phyloP scores from a whole-genome alignment of 495 filamentous ascomycete genomes.

The Aspergillus campestris region DNA sequence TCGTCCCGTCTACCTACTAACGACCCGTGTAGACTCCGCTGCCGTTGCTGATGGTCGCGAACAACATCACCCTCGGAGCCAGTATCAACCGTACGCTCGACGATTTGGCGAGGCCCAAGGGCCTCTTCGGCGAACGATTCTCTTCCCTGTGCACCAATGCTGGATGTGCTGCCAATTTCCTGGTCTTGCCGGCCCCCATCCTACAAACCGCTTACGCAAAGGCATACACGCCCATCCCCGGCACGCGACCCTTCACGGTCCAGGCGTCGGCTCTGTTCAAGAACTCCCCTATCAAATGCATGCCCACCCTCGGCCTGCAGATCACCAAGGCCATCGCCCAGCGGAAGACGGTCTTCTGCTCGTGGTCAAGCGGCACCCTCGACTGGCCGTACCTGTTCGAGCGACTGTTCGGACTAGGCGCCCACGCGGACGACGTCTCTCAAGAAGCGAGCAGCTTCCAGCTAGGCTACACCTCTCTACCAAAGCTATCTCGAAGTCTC shows the following conservation, averaged over 20 bases:
- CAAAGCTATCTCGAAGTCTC: slow-evolving; percentile 5
- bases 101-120: slow-evolving; percentile 19
- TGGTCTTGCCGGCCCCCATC: slow-evolving; percentile 22
- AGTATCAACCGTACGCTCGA: slow-evolving; percentile 20
- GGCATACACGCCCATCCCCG: slow-evolving; percentile 21
- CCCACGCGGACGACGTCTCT: slow-evolving; percentile 13
- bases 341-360: slow-evolving; percentile 22
- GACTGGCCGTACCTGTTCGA: slow-evolving; percentile 22
- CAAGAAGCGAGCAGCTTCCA: slow-evolving; percentile 24
- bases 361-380: slow-evolving; percentile 31
- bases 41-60: slow-evolving; percentile 19
- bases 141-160: slow-evolving; percentile 27
- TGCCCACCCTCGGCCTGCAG: slow-evolving; percentile 25
- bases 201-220: slow-evolving; percentile 24
- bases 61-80: slow-evolving; percentile 26
- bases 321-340: slow-evolving; percentile 21
- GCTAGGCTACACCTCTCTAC: slow-evolving; percentile 24
- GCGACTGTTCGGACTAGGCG: slow-evolving; percentile 16
- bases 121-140: slow-evolving; percentile 19
- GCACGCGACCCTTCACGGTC: slow-evolving; percentile 28
- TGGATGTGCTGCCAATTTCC: slow-evolving; percentile 13
- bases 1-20: slow-evolving; percentile 1
- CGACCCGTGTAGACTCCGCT: slow-evolving; percentile 18
- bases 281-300: slow-evolving; percentile 16
- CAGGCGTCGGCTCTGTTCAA: slow-evolving; percentile 17